A percentile compares a stretch with the other conserved stretches of the same genome.
phyloP scores from a whole-genome alignment of 2,329 filamentous ascomycete genomes.

The Coniochaeta sp. region DNA sequence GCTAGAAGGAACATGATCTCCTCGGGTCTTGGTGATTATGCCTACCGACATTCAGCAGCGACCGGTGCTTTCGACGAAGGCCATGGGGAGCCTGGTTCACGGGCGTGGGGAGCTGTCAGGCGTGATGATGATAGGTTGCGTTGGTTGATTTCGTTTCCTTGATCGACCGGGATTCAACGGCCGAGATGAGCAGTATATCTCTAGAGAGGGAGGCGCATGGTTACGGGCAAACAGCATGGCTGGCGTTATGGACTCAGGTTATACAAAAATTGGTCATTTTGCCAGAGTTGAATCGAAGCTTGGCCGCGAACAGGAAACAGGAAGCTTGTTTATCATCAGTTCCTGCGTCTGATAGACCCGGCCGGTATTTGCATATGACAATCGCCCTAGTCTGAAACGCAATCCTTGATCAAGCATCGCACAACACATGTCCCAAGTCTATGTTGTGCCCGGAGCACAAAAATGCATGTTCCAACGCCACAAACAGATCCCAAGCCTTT shows the following conservation, averaged over 20 bases:
- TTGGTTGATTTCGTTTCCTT: background rate
- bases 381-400: background rate
- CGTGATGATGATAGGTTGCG: background rate
- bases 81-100: background rate
- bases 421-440: background rate
- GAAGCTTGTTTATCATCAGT: background rate
- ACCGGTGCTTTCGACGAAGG: background rate
- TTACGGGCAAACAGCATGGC: background rate
- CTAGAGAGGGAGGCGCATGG: conserved; percentile 1
- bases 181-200: background rate
- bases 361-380: background rate
- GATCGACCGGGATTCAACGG: background rate
- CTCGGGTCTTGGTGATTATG: background rate
- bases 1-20: background rate
- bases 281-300: background rate
- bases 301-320: background rate
- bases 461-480: background rate
- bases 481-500: background rate
- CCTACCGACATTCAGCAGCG: background rate
- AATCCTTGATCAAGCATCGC: background rate
- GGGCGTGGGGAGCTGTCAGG: background rate
- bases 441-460: background rate
- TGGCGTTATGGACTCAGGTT: background rate
- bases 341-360: background rate
- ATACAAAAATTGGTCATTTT: background rate